Conservation (phyloP, 169 alveolate genomes). For the Plasmodium reichenowi region DNA sequence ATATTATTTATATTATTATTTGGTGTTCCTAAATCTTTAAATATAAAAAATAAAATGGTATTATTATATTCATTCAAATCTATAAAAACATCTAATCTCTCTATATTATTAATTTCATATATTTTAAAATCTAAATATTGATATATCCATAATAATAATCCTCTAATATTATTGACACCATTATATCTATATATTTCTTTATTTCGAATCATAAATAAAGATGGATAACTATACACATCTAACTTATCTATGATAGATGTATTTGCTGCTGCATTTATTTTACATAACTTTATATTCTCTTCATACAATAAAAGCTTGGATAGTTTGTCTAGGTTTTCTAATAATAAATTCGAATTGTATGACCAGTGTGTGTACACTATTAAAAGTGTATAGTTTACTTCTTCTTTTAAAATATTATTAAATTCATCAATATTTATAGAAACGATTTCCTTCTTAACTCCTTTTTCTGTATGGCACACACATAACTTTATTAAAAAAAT, state of each 20-base stretch:
- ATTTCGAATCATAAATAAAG: slow-evolving; percentile 51
- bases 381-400: slow-evolving; percentile 30
- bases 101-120: slow-evolving; percentile 51
- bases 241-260: slow-evolving; percentile 35
- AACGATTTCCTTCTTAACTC: slow-evolving; percentile 5
- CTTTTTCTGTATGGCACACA: neutral
- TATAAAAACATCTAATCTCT: slow-evolving; percentile 15
- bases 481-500: slow-evolving; percentile 26
- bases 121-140: slow-evolving; percentile 30
- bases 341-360: slow-evolving; percentile 26
- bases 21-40: no score
- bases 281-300: slow-evolving; percentile 23
- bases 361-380: slow-evolving; percentile 74
- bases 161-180: slow-evolving; percentile 10
- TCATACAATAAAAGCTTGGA: slow-evolving; percentile 43
- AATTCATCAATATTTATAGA: slow-evolving; percentile 23
- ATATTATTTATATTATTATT: slow-evolving; percentile 17
- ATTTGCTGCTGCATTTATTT: slow-evolving; percentile 51
- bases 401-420: slow-evolving; percentile 24
- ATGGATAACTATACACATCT: slow-evolving; percentile 52
- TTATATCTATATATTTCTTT: slow-evolving; percentile 32
- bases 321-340: slow-evolving; percentile 47
- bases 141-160: slow-evolving; percentile 46
- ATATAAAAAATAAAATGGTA: slow-evolving; percentile 49
- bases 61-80: slow-evolving; percentile 64